These are phyloP conservation scores for Gilbertella persicaria DNA, from an alignment of 371 early-diverging fungal species.

Conservation along the genomic window DNA sequence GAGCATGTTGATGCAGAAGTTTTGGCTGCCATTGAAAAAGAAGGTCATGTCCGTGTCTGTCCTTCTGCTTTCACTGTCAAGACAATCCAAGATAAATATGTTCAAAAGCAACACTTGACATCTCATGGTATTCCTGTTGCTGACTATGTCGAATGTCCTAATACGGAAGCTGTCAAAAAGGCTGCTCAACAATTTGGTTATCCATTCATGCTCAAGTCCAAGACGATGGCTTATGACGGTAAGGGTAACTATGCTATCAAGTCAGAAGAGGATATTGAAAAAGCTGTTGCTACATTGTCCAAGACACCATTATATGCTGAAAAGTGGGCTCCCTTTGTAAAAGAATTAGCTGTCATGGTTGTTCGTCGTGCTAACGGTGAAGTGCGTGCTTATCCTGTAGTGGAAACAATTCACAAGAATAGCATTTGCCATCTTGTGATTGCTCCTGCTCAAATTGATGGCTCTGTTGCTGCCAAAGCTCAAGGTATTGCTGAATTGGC, in stretches of 20 bases:
- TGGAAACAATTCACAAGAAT: constrained; percentile 94
- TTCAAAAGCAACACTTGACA: constrained; percentile 80
- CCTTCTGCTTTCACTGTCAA: constrained; percentile 83
- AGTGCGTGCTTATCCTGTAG: constrained; percentile 86
- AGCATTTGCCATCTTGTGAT: constrained; percentile 93
- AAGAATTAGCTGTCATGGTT: constrained; percentile 97
- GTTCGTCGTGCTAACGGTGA: constrained; percentile 80
- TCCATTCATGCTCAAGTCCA: constrained; percentile 94
- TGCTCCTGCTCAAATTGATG: constrained; percentile 94
- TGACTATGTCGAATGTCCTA: constrained; percentile 63
- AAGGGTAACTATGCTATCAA: constrained; percentile 89
- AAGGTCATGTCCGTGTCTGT: constrained; percentile 53
- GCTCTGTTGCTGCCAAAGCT: constrained; percentile 68
- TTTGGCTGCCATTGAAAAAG: constrained; percentile 65
- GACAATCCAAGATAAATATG: constrained; percentile 93
- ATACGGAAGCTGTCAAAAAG: constrained; percentile 47
- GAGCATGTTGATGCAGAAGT: constrained; percentile 91
- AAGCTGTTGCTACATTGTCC: constrained; percentile 59
- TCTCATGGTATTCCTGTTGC: constrained; percentile 71
- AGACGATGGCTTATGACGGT: constrained; percentile 94
- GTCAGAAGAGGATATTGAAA: constrained; percentile 61
- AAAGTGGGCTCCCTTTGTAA: constrained; percentile 88
- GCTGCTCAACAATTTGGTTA: constrained; percentile 77
- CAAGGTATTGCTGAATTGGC: constrained; percentile 82
- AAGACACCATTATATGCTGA: constrained; percentile 83